Evolutionary conservation across 1,284 basidiomycete species (phyloP).

Genomic region (Pholiota adiposa): DNA sequence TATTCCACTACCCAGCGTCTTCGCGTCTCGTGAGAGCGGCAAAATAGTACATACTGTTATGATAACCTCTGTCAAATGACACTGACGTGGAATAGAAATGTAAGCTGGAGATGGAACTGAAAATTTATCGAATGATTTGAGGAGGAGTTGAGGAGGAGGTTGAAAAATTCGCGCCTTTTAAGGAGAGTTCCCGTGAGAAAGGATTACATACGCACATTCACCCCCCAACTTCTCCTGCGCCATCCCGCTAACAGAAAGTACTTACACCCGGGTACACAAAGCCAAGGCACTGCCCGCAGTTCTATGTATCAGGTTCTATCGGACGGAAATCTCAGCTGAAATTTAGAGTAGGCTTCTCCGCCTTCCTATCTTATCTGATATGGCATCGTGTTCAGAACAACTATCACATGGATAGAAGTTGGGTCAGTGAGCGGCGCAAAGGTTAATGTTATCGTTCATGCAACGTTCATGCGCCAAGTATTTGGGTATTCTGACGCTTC

Average conservation of each 20-base stretch:
- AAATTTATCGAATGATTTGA: neutral
- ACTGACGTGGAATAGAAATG: neutral
- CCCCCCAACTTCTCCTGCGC: no score
- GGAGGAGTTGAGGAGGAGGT: neutral
- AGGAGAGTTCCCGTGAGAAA: neutral
- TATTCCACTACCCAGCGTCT: neutral
- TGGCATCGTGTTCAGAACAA: neutral
- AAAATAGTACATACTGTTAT: neutral
- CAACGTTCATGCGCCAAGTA: no score
- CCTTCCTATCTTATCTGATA: neutral
- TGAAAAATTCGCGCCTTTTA: neutral
- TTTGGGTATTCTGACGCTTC: no score
- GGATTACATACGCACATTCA: neutral
- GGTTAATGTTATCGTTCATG: neutral
- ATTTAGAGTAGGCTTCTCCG: no score
- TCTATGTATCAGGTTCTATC: no score
- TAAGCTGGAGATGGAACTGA: neutral
- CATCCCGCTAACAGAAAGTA: no score
- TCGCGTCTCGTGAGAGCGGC: neutral
- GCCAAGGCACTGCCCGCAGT: no score
- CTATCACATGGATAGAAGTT: neutral
- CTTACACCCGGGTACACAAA: no score
- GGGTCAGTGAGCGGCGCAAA: neutral
- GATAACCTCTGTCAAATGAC: no score
- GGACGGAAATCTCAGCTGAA: no score